These are phyloP conservation scores for Backusella parvicylindrica DNA, from an alignment of 192 early-diverging fungal species.

Conservation along the genomic window DNA sequence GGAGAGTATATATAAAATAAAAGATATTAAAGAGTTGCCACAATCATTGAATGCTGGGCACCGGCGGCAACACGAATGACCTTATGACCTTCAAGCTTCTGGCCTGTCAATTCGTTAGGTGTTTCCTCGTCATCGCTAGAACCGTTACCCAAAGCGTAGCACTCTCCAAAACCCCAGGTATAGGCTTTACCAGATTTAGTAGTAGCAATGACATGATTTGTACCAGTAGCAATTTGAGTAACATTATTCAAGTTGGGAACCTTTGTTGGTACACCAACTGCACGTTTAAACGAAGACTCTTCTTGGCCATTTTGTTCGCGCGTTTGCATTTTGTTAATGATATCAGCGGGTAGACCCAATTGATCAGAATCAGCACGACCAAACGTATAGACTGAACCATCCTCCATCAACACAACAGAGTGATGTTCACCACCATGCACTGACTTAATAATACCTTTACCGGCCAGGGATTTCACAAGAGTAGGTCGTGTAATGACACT, in stretches of 20 bases:
- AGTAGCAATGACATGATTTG: conserved; percentile 53
- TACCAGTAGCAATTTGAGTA: conserved; percentile 51
- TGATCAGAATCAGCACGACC: conserved; percentile 84
- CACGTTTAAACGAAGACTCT: conserved; percentile 44
- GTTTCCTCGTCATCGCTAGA: conserved; percentile 67
- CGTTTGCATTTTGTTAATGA: conserved; percentile 32
- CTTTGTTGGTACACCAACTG: conserved; percentile 54
- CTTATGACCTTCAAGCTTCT: conserved; percentile 64
- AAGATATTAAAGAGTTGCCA: conserved; percentile 29
- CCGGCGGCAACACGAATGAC: conserved; percentile 68
- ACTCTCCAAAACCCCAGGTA: conserved; percentile 89
- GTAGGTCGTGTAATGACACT: conserved; percentile 55
- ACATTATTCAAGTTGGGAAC: conserved; percentile 43
- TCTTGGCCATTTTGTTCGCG: not conserved
- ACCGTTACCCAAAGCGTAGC: conserved; percentile 79
- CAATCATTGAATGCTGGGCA: conserved; percentile 74
- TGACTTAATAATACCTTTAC: conserved; percentile 40
- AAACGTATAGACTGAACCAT: conserved; percentile 77
- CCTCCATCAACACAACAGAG: conserved; percentile 67
- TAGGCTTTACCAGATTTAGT: conserved; percentile 61
- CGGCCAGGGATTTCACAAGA: conserved; percentile 46
- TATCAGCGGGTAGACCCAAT: conserved; percentile 60
- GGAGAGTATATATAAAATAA: not conserved
- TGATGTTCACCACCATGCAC: conserved; percentile 89
- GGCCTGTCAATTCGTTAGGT: conserved; percentile 61